phyloP scores from a whole-genome alignment of 306 rosid genomes.

The Castanea mollissima region DNA sequence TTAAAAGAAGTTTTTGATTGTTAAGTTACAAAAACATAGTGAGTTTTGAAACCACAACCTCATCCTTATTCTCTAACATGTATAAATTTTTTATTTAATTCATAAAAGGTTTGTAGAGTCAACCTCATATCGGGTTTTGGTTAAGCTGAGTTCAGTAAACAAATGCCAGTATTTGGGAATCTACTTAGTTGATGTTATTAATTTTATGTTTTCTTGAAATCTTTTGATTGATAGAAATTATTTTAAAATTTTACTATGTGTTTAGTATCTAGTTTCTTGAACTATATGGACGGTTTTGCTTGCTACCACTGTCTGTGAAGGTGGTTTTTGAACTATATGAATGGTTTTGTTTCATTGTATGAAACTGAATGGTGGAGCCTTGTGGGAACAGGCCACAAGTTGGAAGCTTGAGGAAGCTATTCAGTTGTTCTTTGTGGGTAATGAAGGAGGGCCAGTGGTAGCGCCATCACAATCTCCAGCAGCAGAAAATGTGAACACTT shows the following conservation, averaged over 20 bases:
- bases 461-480: conserved; percentile 35
- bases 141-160: not conserved
- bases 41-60: too few relatives aligned
- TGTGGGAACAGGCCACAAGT: conserved; percentile 71
- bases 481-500: conserved; percentile 40
- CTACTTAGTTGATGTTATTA: not conserved
- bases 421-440: conserved; percentile 79
- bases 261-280: not conserved
- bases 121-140: too few relatives aligned
- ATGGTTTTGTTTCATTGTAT: not conserved
- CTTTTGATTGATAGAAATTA: not conserved
- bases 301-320: too few relatives aligned
- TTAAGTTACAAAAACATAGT: too few relatives aligned
- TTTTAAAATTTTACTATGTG: not conserved
- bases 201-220: not conserved
- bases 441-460: conserved; percentile 48
- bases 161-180: not conserved
- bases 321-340: too few relatives aligned
- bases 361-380: conserved; percentile 2
- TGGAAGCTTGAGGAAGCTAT: conserved; percentile 97
- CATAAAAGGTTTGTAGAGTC: too few relatives aligned
- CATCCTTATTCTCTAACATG: too few relatives aligned
- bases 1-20: not conserved
- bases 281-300: too few relatives aligned
- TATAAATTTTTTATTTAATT: too few relatives aligned